Evolutionary conservation across 768 basidiomycete species (phyloP), one percentile per base, ranked within the genome.

Genomic region (Leccinum ochraceum): DNA sequence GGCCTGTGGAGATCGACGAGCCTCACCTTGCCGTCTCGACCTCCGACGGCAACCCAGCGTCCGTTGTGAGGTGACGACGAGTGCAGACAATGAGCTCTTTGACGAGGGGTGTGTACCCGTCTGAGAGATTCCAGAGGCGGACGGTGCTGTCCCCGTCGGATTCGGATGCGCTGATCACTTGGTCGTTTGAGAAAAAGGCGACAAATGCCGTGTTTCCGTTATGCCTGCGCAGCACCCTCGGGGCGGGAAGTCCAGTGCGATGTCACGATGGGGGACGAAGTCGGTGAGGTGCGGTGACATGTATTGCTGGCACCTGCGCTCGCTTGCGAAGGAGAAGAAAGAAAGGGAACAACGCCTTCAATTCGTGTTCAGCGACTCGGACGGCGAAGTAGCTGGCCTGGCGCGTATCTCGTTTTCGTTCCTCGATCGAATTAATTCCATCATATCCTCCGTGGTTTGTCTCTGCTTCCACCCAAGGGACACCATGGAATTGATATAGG

Each of bases 401-500:
- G 32, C 34, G 34, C 34, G 11, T 34, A 34, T 34, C 34, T 34
- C 34, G 34, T 34, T 34, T 34, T 34, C 34, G 34, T 34, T 34
- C 34, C 34, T 34, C 34, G 34, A 34, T 34, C 34, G 34, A 34
- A 34, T 34, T 10, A 34, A 34, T 34, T 34, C 34, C 34, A 34
- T 34, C 34, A 34, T 34, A 34, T 34, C 34, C 34, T 34, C 34
- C 34, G 34, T 34, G 34, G 34, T 34, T 34, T 30, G 28, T 30
- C 28, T 30, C 28, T 30, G 34, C 34, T 34, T 32, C 32, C 32
- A 34, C 34, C 34, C 34, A 32, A 0, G 89, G 87, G 3, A 94
- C 82, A 1, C 95, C 95, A 62, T 95, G 89, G 76, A 96, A 92
- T 71, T 96, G 94, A 71, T 96, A 96, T 1, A 97, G 80, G 69